Conservation (phyloP, 1,284 basidiomycete genomes). For the Boletus semigastroideus region DNA sequence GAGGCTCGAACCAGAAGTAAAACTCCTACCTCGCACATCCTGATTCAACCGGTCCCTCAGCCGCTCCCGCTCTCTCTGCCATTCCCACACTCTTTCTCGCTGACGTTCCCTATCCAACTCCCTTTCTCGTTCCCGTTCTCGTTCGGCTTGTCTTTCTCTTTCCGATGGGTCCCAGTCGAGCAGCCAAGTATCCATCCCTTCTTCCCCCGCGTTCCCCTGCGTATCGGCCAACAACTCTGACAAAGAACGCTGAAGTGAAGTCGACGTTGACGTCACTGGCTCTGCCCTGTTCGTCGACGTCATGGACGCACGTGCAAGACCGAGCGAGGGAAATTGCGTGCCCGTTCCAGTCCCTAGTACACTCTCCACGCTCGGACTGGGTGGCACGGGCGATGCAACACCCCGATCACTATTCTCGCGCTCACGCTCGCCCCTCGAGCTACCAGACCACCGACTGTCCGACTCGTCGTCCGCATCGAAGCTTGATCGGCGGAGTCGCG, state of each 20-base stretch:
- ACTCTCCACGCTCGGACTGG: conserved; percentile 18
- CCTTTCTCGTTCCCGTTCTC: conserved; percentile 11
- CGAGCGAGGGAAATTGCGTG: conserved; percentile 10
- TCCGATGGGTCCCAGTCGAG: conserved; percentile 22
- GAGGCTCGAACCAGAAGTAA: conserved; percentile 16
- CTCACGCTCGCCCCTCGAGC: conserved; percentile 18
- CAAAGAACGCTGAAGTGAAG: conserved; percentile 20
- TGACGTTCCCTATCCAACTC: conserved; percentile 14
- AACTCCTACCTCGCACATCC: conserved; percentile 17
- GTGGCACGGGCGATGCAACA: conserved; percentile 15
- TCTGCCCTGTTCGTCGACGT: conserved; percentile 11
- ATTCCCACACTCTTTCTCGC: conserved; percentile 21
- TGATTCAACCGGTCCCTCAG: conserved; percentile 20
- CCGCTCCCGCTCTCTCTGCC: conserved; percentile 22
- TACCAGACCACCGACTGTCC: conserved; percentile 26
- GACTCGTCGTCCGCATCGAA: conserved; percentile 29
- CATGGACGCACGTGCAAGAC: not conserved
- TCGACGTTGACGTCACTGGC: conserved; percentile 4
- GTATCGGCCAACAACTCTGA: conserved; percentile 27
- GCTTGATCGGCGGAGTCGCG: conserved; percentile 20
- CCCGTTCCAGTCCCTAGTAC: conserved; percentile 4
- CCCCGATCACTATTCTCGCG: conserved; percentile 15
- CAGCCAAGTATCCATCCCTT: conserved; percentile 16
- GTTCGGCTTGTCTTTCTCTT: conserved; percentile 10
- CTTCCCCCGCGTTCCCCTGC: conserved; percentile 10